Evolutionary conservation across 2,329 filamentous ascomycete species (phyloP), one percentile per base, ranked within the genome.

Genomic region (Neopestalotiopsis sp.): DNA sequence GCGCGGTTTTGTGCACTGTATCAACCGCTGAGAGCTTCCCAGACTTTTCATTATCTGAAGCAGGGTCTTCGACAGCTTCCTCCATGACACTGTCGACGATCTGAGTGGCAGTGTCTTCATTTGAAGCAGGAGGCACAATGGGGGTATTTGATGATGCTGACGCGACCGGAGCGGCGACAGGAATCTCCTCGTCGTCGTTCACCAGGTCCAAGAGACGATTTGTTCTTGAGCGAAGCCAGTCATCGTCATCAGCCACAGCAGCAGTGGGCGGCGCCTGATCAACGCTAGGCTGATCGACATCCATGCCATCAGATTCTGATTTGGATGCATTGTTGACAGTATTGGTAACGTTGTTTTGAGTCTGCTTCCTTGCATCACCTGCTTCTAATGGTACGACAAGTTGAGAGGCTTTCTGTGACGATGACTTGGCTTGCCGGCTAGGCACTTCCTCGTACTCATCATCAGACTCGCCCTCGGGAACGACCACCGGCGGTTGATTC

Each of bases 221-320:
- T 14, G 95, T 98, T 74, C 93, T 90, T 71, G 93, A 95, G 69
- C 95, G 90, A 74, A 98, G 85, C 96, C 96, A 99, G 80, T 98
- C 95, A 70, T 91, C 90, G 81, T 98, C 94, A 28, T 92, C 91
- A 3, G 90, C 85, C 65, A 77, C 68, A 73, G 75, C 69, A 70
- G 45, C 45, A n/a, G 17, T n/a, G 3, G 58, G 32, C 74, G 72
- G 58, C 34, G 49, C 30, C 28, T 61, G 49, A 6, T 30, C 13
- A 66, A 61, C 65, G 28, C 59, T 42, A 38, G 45, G n/a, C 7
- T 66, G 66, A 12, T 67, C 67, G 45, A 65, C 9, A 59, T 20
- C 13, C 49, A 61, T 67, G 3, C 38, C 12, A 24, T 32, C 59
- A 38, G 58, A 40, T 17, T 49, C 61, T 6, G 40, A 4, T n/a